Evolutionary conservation across 2,329 filamentous ascomycete genomes (phyloP), one percentile per base, ranked within the genome.

Genomic region (Neofusicoccum ribis): DNA sequence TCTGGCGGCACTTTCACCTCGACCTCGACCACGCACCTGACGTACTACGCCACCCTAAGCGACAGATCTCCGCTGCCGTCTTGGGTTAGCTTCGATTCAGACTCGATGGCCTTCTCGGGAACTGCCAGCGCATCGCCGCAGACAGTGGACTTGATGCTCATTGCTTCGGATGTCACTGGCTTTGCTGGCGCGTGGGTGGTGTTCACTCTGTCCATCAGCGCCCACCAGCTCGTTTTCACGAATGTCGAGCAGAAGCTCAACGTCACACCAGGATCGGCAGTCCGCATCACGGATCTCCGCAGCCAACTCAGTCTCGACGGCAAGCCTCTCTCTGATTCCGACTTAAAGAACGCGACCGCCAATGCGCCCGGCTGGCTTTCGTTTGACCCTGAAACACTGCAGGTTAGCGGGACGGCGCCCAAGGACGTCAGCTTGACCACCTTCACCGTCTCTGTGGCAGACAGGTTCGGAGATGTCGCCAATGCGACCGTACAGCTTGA

Each of bases 1-100:
- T 70, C 76, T 11, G 70, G 67, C 12, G 72, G 77, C 17, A 91
- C 89, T 0, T 96, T 96, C 15, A 43, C 44, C 74, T 80, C 80
- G n/a, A 78, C 84, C 47, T 77, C 79, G 0, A 79, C 82, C 3
- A 77, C 78, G 15, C 82, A 88, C 59, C 86, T 87, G 27, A 79
- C 80, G 65, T 96, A 93, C 76, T 94, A 95, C 73, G 91, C 91
- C 8, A 88, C 90, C 3, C 90, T 91, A 3, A 83, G 82, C 5
- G 86, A 94, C 72, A 91, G 91, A 72, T 91, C 90, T n/a, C 92
- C 93, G 41, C 80, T 97, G 41, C 93, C 93, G 20, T 89, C 92
- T 0, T 97, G 93, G 93, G 81, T 96, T 50, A 80, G 80, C n/a
- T 97, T 97, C 72, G 85, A 95, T 69, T 73, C 84, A 0, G 74